Evolutionary conservation across 345 rosid genomes (phyloP).

Genomic region (Populus deltoides): DNA sequence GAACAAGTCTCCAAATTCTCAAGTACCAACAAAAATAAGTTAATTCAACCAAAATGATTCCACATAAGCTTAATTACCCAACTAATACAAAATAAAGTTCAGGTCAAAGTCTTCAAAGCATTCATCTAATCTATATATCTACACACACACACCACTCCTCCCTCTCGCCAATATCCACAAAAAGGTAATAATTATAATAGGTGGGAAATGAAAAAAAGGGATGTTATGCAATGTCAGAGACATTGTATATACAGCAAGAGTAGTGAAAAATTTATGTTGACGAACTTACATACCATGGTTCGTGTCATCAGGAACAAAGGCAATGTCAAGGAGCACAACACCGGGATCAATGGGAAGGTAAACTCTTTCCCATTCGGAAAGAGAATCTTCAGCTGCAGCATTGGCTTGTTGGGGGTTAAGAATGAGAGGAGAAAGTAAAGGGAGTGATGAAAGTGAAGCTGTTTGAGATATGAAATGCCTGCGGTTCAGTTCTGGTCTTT

Average conservation of each 20-base stretch:
- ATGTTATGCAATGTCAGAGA: too few species aligned
- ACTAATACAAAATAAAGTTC: too few species aligned
- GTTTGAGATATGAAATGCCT: conserved; percentile 52
- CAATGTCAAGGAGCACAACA: conserved; percentile 89
- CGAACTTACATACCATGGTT: conserved; percentile 46
- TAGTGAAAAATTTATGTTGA: too few species aligned
- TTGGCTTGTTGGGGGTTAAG: conserved; percentile 26
- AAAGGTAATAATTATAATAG: neutral
- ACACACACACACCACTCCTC: neutral
- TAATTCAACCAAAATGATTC: too few species aligned
- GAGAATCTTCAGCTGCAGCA: conserved; percentile 46
- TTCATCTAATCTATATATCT: too few species aligned
- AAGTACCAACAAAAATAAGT: too few species aligned
- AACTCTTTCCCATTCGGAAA: conserved; percentile 78
- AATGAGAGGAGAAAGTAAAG: conserved; percentile 28
- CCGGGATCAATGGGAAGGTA: conserved; percentile 80
- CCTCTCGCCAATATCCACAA: neutral
- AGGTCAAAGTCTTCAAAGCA: too few species aligned
- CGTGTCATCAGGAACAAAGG: conserved; percentile 76
- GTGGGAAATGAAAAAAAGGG: neutral
- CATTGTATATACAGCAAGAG: too few species aligned
- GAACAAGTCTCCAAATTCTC: neutral
- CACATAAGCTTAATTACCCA: too few species aligned
- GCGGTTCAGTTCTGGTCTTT: conserved; percentile 34
- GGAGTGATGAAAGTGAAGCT: conserved; percentile 38